Evolutionary conservation across 139 green algal species (phyloP).

Genomic region (Chlorella sp.): DNA sequence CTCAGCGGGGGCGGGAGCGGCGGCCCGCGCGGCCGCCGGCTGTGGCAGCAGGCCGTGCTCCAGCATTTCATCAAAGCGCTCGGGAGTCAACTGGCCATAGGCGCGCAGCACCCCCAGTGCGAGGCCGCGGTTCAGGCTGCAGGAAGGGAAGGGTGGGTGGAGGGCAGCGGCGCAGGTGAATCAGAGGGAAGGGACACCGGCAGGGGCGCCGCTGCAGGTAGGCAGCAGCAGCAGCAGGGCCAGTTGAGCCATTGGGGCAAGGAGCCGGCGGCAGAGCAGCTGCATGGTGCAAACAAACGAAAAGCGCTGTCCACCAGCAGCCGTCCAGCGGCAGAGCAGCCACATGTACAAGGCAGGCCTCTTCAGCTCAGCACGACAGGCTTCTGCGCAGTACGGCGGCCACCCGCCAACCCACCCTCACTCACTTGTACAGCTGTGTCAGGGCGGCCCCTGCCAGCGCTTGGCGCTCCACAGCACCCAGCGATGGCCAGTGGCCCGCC

Average conservation of each 20-base stretch:
- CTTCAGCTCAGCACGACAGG: too few species aligned
- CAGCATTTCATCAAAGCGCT: slow-evolving; percentile 22
- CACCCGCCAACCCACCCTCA: neutral
- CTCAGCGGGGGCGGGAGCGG: neutral
- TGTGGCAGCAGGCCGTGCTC: slow-evolving; percentile 3
- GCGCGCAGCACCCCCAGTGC: slow-evolving; percentile 21
- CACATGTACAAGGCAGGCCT: too few species aligned
- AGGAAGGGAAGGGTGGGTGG: neutral
- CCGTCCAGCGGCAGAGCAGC: too few species aligned
- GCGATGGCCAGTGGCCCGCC: slow-evolving; percentile 10
- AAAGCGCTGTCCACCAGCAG: too few species aligned
- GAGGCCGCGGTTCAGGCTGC: slow-evolving; percentile 12
- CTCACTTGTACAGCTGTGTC: slow-evolving; percentile 20
- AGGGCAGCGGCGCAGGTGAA: too few species aligned
- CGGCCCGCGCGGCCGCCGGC: neutral
- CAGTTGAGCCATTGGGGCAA: too few species aligned
- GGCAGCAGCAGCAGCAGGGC: too few species aligned
- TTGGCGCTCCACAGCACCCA: slow-evolving; percentile 14
- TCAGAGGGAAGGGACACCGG: too few species aligned
- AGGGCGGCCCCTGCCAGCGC: slow-evolving; percentile 4
- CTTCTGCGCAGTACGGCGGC: too few species aligned
- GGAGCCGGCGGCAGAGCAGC: too few species aligned
- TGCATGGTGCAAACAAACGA: too few species aligned
- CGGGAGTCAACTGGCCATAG: slow-evolving; percentile 11
- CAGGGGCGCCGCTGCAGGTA: too few species aligned